phyloP scores from a whole-genome alignment of 495 filamentous ascomycete species.

The Viridothelium virens region DNA sequence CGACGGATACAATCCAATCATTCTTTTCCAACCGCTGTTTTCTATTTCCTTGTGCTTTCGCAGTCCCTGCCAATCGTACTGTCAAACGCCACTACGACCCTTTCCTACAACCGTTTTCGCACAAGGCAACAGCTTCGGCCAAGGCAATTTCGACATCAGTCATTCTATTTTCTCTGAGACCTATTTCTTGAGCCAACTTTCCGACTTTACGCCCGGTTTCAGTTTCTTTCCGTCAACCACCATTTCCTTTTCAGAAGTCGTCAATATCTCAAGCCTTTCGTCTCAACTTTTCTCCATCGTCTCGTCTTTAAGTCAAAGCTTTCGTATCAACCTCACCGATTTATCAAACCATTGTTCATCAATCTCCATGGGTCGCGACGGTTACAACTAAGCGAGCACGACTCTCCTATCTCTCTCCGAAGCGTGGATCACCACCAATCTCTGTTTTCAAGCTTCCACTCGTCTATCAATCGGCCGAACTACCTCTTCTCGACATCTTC shows the following conservation, averaged over 20 bases:
- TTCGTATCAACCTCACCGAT: background rate
- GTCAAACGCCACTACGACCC: background rate
- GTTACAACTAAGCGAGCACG: constrained; percentile 40
- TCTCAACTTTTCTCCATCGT: background rate
- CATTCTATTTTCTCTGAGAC: background rate
- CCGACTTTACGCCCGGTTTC: background rate
- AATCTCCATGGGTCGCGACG: constrained; percentile 48
- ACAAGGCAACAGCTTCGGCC: constrained; percentile 7
- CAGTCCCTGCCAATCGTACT: background rate
- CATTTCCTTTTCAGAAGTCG: background rate
- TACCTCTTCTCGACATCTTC: too few relatives aligned
- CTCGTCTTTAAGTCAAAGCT: background rate
- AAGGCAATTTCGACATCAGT: background rate
- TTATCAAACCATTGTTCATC: background rate
- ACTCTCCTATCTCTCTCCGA: background rate
- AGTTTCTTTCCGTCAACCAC: background rate
- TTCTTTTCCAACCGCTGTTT: background rate
- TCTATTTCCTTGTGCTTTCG: background rate
- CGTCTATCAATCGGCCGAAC: too few relatives aligned
- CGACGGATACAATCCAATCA: background rate
- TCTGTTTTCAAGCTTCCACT: too few relatives aligned
- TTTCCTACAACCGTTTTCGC: background rate
- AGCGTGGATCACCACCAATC: too few relatives aligned
- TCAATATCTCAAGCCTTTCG: background rate
- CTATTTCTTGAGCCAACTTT: constrained; percentile 5